These are phyloP conservation scores for Blastocrithidia nonstop DNA, from an alignment of 208 protist species.

Conservation along the genomic window DNA sequence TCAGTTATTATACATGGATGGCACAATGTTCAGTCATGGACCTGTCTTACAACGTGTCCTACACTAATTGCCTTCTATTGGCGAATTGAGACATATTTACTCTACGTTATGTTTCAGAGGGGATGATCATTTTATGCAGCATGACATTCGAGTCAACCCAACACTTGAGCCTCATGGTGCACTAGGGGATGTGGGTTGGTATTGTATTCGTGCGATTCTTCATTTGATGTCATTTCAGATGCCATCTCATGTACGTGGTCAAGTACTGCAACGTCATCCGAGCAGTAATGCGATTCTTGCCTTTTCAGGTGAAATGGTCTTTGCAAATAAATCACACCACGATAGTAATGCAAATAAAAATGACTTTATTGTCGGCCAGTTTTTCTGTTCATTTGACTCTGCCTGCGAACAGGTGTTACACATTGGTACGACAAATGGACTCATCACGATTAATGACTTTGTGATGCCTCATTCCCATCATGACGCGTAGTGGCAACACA, in stretches of 20 bases:
- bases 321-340: too few species aligned
- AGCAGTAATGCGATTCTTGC: too few species aligned
- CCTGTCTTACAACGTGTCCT: conserved; percentile 12
- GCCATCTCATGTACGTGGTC: conserved; percentile 23
- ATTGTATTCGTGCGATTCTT: conserved; percentile 27
- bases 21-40: conserved; percentile 38
- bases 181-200: conserved; percentile 47
- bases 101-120: conserved; percentile 11
- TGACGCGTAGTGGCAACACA: too few species aligned
- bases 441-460: too few species aligned
- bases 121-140: conserved; percentile 11
- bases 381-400: too few species aligned
- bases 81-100: conserved; percentile 22
- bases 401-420: too few species aligned
- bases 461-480: too few species aligned
- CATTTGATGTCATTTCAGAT: conserved; percentile 40
- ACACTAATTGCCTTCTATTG: conserved; percentile 9
- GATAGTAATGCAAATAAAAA: too few species aligned
- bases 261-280: too few species aligned
- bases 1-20: conserved; percentile 47
- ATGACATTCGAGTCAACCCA: conserved; percentile 29
- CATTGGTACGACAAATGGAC: too few species aligned
- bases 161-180: conserved; percentile 26
- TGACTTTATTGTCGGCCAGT: too few species aligned
- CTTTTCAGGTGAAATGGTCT: too few species aligned